phyloP scores from a whole-genome alignment of 257 asterid species.

The Nemophila menziesii region DNA sequence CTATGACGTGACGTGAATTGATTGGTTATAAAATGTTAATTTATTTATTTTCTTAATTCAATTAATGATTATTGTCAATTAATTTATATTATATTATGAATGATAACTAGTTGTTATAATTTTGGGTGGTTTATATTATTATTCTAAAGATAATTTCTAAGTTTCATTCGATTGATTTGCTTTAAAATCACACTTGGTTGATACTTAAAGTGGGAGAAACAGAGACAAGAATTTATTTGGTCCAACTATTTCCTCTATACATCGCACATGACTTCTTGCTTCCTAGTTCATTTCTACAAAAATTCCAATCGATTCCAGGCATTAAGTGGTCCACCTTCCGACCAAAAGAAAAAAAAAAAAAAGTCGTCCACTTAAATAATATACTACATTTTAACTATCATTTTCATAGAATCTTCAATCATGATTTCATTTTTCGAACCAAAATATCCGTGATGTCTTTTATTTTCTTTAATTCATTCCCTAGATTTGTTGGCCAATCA shows the following conservation, averaged over 20 bases:
- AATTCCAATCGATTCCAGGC: neutral
- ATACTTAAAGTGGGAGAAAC: slow-evolving; percentile 17
- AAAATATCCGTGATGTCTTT: too few relatives aligned
- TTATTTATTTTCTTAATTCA: too few relatives aligned
- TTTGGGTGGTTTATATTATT: too few relatives aligned
- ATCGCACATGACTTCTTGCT: slow-evolving; percentile 12
- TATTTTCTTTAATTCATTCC: neutral
- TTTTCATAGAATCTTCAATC: neutral
- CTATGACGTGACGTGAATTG: too few relatives aligned
- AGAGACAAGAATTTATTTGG: neutral
- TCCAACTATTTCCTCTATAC: neutral
- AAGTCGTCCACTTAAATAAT: too few relatives aligned
- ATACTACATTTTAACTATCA: neutral
- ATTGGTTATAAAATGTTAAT: too few relatives aligned
- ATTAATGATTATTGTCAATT: too few relatives aligned
- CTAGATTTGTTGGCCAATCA: neutral
- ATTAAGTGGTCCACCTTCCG: neutral
- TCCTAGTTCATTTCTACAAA: neutral
- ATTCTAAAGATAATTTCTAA: too few relatives aligned
- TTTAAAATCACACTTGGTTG: slow-evolving; percentile 26
- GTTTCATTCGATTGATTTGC: too few relatives aligned
- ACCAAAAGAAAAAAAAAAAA: neutral
- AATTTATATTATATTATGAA: too few relatives aligned
- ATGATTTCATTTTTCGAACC: neutral
- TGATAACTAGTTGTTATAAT: too few relatives aligned